These are phyloP conservation scores for Wickerhamomyces bisporus DNA, from an alignment of 805 yeast species.

Conservation along the genomic window DNA sequence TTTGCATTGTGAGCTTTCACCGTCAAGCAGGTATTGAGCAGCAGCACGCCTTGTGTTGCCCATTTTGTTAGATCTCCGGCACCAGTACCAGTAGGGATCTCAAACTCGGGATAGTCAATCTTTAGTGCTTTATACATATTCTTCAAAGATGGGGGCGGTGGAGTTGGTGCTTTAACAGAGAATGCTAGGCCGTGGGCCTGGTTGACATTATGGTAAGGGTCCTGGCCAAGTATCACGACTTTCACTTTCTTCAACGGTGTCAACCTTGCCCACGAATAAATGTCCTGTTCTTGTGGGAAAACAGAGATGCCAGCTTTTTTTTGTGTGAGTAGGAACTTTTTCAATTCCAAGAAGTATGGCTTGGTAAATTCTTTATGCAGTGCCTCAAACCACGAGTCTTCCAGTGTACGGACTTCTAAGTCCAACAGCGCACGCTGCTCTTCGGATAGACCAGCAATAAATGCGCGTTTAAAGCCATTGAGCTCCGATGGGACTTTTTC, in stretches of 20 bases:
- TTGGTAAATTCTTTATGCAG: slow-evolving; percentile 71
- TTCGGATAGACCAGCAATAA: slow-evolving; percentile 42
- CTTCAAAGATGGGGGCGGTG: slow-evolving; percentile 81
- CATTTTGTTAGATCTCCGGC: slow-evolving; percentile 64
- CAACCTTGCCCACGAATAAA: slow-evolving; percentile 87
- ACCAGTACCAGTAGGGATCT: slow-evolving; percentile 36
- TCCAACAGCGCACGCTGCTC: slow-evolving; percentile 49
- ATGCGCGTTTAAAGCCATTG: slow-evolving; percentile 31
- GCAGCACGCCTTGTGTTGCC: slow-evolving; percentile 83
- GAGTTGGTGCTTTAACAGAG: slow-evolving; percentile 78
- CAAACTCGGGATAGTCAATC: slow-evolving; percentile 70
- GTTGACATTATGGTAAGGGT: slow-evolving; percentile 87
- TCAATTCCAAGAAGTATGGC: slow-evolving; percentile 76
- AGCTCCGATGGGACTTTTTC: background rate
- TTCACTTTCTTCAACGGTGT: slow-evolving; percentile 73
- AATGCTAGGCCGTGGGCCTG: slow-evolving; percentile 98
- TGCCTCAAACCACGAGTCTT: slow-evolving; percentile 71
- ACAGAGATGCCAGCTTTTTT: slow-evolving; percentile 42
- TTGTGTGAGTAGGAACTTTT: slow-evolving; percentile 53
- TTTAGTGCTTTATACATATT: slow-evolving; percentile 81
- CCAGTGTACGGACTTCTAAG: slow-evolving; percentile 67
- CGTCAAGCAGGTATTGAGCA: slow-evolving; percentile 84
- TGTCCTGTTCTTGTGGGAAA: slow-evolving; percentile 72
- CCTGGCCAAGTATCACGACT: slow-evolving; percentile 88
- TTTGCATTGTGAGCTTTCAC: slow-evolving; percentile 92